Percentiles rank a stretch among this genome's conserved stretches.
Conservation (phyloP, 257 asterid species). For the Linderniella brevidens region DNA sequence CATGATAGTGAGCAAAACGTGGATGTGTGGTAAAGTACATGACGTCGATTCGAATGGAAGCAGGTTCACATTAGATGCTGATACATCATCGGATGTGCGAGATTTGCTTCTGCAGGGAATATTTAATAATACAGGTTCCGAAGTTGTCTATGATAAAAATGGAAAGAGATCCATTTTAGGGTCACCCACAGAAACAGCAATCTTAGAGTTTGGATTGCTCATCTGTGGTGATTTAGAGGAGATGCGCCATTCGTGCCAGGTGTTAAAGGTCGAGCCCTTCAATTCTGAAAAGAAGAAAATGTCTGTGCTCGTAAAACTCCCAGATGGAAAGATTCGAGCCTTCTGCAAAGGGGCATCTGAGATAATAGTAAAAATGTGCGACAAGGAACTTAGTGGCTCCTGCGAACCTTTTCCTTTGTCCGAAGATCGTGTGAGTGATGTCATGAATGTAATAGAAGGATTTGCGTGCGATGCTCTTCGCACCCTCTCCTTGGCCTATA, state of each 20-base stretch:
- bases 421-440: slow-evolving; percentile 32
- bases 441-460: slow-evolving; percentile 39
- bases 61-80: slow-evolving; percentile 16
- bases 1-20: slow-evolving; percentile 72
- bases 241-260: slow-evolving; percentile 31
- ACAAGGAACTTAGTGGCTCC: slow-evolving; percentile 27
- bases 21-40: slow-evolving; percentile 43
- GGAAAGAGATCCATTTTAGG: slow-evolving; percentile 66
- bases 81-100: slow-evolving; percentile 29
- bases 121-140: slow-evolving; percentile 72
- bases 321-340: slow-evolving; percentile 58
- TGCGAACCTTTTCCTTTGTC: slow-evolving; percentile 53
- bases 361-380: slow-evolving; percentile 60
- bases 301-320: slow-evolving; percentile 74
- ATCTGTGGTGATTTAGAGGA: slow-evolving; percentile 73
- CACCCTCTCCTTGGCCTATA: slow-evolving; percentile 80
- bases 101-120: slow-evolving; percentile 54
- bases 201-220: slow-evolving; percentile 69
- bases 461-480: slow-evolving; percentile 75
- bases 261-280: slow-evolving; percentile 80
- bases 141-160: slow-evolving; percentile 63
- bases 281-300: slow-evolving; percentile 85
- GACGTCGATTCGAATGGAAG: slow-evolving; percentile 25
- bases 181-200: slow-evolving; percentile 80
- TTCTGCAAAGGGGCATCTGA: slow-evolving; percentile 97